phyloP scores from a whole-genome alignment of 495 filamentous ascomycete species.

The Parathielavia appendiculata region DNA sequence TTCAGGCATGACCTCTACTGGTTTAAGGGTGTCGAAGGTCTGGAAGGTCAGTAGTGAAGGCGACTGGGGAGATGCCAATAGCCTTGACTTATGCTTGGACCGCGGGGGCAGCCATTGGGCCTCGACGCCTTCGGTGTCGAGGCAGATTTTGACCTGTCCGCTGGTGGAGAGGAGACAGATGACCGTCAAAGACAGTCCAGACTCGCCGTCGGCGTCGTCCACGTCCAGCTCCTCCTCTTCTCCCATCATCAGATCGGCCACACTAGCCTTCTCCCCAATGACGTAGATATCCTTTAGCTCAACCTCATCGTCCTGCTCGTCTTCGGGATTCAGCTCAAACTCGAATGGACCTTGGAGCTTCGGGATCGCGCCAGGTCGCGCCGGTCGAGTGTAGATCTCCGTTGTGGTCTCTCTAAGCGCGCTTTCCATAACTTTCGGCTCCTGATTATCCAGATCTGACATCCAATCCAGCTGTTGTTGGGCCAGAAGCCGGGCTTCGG shows the following conservation, averaged over 20 bases:
- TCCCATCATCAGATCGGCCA: constrained; percentile 55
- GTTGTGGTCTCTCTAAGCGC: constrained; percentile 36
- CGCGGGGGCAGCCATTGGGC: constrained; percentile 75
- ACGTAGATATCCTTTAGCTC: constrained; percentile 51
- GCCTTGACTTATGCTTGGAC: constrained; percentile 40
- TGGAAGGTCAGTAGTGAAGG: constrained; percentile 48
- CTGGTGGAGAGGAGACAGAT: constrained; percentile 70
- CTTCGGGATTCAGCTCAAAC: constrained; percentile 57
- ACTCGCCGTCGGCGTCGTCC: constrained; percentile 50
- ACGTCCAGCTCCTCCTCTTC: constrained; percentile 52
- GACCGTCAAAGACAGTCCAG: constrained; percentile 64
- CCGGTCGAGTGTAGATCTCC: constrained; percentile 66
- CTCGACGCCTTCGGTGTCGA: constrained; percentile 74
- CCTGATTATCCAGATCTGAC: constrained; percentile 71
- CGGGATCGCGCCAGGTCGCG: constrained; percentile 65
- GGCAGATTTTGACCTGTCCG: constrained; percentile 68
- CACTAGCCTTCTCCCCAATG: constrained; percentile 51
- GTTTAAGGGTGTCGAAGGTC: constrained; percentile 56
- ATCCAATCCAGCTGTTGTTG: constrained; percentile 78
- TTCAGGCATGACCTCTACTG: constrained; percentile 44
- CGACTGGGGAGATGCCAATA: constrained; percentile 24
- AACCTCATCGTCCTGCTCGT: constrained; percentile 63
- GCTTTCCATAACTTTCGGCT: constrained; percentile 50
- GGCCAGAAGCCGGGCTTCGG: constrained; percentile 54
- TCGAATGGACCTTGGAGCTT: constrained; percentile 82